Percentiles rank a stretch among this genome's conserved stretches.
Evolutionary conservation across 306 rosid species (phyloP).

Genomic region (Gillenia trifoliata): DNA sequence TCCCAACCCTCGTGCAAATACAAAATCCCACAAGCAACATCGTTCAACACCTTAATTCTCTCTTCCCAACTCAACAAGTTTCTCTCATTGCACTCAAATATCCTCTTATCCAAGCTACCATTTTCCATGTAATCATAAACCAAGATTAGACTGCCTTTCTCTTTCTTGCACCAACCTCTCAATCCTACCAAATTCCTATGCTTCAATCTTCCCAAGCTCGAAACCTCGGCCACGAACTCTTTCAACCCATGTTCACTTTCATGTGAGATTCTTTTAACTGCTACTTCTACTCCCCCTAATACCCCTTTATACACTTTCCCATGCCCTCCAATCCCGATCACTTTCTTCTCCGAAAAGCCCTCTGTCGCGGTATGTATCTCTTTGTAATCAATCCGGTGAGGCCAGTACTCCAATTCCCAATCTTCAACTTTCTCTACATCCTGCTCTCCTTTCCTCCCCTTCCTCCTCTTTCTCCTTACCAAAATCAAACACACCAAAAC

Average conservation of each 20-base stretch:
- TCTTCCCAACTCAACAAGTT: slow-evolving; percentile 45
- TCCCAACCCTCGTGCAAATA: slow-evolving; percentile 80
- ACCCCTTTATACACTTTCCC: slow-evolving; percentile 62
- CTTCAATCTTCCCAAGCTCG: slow-evolving; percentile 62
- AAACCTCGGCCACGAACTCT: slow-evolving; percentile 65
- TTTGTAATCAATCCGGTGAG: slow-evolving; percentile 48
- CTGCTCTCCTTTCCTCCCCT: slow-evolving; percentile 6
- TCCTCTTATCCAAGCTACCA: slow-evolving; percentile 56
- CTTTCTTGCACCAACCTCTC: slow-evolving; percentile 75
- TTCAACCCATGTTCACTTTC: slow-evolving; percentile 46
- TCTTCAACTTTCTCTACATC: slow-evolving; percentile 44
- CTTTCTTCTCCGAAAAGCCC: slow-evolving; percentile 50
- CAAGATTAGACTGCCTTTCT: slow-evolving; percentile 44
- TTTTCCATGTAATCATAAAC: slow-evolving; percentile 65
- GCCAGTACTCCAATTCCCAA: slow-evolving; percentile 70
- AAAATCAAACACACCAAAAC: slow-evolving; percentile 9
- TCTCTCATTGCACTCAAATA: slow-evolving; percentile 46
- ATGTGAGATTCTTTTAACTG: slow-evolving; percentile 49
- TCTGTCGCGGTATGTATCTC: slow-evolving; percentile 49
- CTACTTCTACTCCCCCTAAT: slow-evolving; percentile 46
- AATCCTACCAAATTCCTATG: slow-evolving; percentile 57
- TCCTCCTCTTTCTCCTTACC: slow-evolving; percentile 13
- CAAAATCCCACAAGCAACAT: slow-evolving; percentile 49
- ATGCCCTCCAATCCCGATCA: slow-evolving; percentile 42
- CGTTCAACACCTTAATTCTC: slow-evolving; percentile 44